phyloP scores from a whole-genome alignment of 2,329 filamentous ascomycete species.

The Cladobotryum mycophilum region DNA sequence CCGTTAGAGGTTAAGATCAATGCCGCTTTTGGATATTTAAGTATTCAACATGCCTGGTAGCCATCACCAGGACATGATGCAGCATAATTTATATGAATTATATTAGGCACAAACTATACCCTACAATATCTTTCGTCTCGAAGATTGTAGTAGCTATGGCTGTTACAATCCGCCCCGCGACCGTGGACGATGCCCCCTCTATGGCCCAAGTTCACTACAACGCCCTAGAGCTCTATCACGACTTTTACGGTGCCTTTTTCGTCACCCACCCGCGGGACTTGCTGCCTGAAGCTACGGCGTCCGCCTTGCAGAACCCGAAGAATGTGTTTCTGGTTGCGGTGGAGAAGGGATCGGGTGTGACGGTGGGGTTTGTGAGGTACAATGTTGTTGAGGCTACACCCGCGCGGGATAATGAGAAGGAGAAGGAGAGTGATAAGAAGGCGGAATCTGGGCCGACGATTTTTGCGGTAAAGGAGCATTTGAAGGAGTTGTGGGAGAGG shows the following conservation, averaged over 20 bases:
- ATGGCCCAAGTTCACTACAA: slow-evolving; percentile 15
- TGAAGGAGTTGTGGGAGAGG: slow-evolving; percentile 18
- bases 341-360: neutral
- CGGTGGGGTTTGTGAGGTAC: slow-evolving; percentile 11
- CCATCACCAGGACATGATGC: too few species aligned
- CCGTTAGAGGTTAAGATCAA: too few species aligned
- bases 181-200: slow-evolving; percentile 9
- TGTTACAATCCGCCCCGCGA: slow-evolving; percentile 11
- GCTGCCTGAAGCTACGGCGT: slow-evolving; percentile 3
- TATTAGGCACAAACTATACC: too few species aligned
- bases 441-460: slow-evolving; percentile 6
- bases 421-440: neutral
- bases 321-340: slow-evolving; percentile 7
- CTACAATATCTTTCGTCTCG: neutral
- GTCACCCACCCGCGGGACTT: slow-evolving; percentile 11
- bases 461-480: slow-evolving; percentile 12
- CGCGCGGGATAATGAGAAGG: neutral
- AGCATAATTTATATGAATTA: too few species aligned
- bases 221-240: slow-evolving; percentile 14
- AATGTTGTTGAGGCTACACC: neutral
- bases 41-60: too few species aligned
- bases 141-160: neutral
- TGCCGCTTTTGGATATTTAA: too few species aligned
- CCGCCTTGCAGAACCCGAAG: neutral
- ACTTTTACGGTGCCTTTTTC: slow-evolving; percentile 17